Base-by-base conservation (phyloP, 768 basidiomycete species). In the Lactifluus subvellereus region DNA sequence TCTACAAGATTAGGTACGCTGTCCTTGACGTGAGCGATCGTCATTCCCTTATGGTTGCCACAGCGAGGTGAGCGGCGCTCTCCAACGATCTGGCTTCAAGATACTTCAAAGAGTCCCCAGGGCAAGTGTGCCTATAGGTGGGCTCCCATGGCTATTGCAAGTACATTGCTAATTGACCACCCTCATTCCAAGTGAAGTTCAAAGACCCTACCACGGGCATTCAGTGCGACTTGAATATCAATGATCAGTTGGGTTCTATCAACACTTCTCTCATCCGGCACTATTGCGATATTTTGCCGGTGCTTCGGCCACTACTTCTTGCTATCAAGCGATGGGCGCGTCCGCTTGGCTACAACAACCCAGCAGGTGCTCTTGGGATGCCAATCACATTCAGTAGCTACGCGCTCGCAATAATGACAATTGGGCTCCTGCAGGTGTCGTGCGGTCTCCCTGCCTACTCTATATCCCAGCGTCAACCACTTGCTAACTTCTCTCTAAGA, bases 281-380 rank as follows among this genome's bases (percentile, higher is more conserved):
- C 11, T 89, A 88, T 71, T 82, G 80, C 60, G 69, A 77, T 37
- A 67, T 80, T 0, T 73, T 72, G 4, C 81, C 82, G 0, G 62
- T 78, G 1, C 71, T 85, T 38, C 73, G 77, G 1, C 74, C 77
- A 5, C 65, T 86, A 67, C 63, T 85, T 7, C 68, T 72, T 51
- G 71, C 75, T 38, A 75, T 88, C 71, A 87, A 88, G 71, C 64
- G 70, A 18, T 89, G 87, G 86, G 84, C 86, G 11, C 79, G 78
- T 58, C 76, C 79, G 30, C 74, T 79, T 5, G 79, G 75, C 0
- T 71, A 86, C 49, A 87, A 87, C 68, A 70, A 71, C 18, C 79
- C 85, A 0, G 70, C 74, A 18, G 67, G 69, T 0, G 35, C 30
- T 11, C 59, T 49, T 0, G 50, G 45, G 27, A 37, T 38, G 18